Base-by-base conservation (phyloP, 768 basidiomycete genomes). In the Termitomyces sp. region DNA sequence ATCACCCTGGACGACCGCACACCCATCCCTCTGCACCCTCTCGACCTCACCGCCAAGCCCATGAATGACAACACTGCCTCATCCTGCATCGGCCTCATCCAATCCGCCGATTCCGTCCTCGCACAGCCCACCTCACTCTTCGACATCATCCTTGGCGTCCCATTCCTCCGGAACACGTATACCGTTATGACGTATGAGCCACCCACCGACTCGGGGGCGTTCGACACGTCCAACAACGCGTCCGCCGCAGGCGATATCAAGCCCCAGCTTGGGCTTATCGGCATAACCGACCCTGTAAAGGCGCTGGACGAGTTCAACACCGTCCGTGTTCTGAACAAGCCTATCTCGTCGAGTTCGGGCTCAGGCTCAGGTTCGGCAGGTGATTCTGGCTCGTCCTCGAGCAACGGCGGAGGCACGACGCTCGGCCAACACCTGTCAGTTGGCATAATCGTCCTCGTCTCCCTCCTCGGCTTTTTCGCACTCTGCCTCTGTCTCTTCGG, bases 61-160 rank as follows among this genome's bases (percentile, higher is more conserved):
- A 66, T 71, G 0, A 62, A 70, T 9, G 73, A 77, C 54, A 75
- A 80, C 25, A 64, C 68, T 10, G 71, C 81, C 6, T 68, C 73
- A 6, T 74, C 61, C 61, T 92, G 90, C 71, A 70, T 80, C 1
- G 90, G 90, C 17, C 70, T 89, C 45, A 87, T 92, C 61, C 89
- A 91, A 64, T 66, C 82, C 25, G 79, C 76, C 16, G 77, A 81
- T 41, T 58, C 69, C 10, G 62, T 70, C 14, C 76, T 89, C 44
- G 62, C 69, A 11, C 65, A 63, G 2, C 61, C 75, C 0, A 56
- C 62, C 16, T 68, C 73, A 4, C 62, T 59, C 17, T 84, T 81
- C 0, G 90, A 92, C 68, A 85, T 92, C 72, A 76, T 92, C 56
- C 83, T 92, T 38, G 90, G 89, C 40, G 86, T 90, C 0, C 84